phyloP scores from a whole-genome alignment of 768 basidiomycete genomes.

The Lactarius psammicola region DNA sequence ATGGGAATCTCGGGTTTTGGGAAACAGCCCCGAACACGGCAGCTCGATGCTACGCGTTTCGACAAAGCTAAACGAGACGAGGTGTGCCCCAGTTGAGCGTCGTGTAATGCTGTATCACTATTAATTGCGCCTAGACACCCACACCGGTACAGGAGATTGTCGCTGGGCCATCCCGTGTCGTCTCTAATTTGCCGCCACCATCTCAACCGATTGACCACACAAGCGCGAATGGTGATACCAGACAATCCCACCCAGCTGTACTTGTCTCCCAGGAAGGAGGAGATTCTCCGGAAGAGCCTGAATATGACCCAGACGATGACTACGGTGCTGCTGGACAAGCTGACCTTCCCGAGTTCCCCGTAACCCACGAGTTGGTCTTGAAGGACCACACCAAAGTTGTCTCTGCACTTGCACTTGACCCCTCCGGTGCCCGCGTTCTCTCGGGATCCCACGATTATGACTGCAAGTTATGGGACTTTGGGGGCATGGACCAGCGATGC shows the following conservation, averaged over 20 bases:
- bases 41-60: slow-evolving; percentile 73
- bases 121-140: slow-evolving; percentile 11
- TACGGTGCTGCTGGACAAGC: slow-evolving; percentile 46
- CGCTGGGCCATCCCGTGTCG: slow-evolving; percentile 30
- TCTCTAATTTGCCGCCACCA: slow-evolving; percentile 28
- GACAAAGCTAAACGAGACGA: slow-evolving; percentile 69
- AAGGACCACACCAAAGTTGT: slow-evolving; percentile 97
- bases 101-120: neutral
- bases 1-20: slow-evolving; percentile 89
- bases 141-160: slow-evolving; percentile 31
- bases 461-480: slow-evolving; percentile 98
- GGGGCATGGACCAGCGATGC: slow-evolving; percentile 88
- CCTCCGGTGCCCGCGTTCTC: slow-evolving; percentile 87
- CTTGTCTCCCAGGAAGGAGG: slow-evolving; percentile 21
- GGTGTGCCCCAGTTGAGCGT: slow-evolving; percentile 27
- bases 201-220: neutral
- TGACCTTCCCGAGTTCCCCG: slow-evolving; percentile 68
- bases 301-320: slow-evolving; percentile 41
- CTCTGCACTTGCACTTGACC: slow-evolving; percentile 88
- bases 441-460: slow-evolving; percentile 98
- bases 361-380: slow-evolving; percentile 85
- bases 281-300: slow-evolving; percentile 32
- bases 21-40: slow-evolving; percentile 62
- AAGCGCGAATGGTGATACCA: neutral
- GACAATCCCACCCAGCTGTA: neutral